Evolutionary conservation across 2,329 filamentous ascomycete genomes (phyloP).

Genomic region (Fusarium clavum): DNA sequence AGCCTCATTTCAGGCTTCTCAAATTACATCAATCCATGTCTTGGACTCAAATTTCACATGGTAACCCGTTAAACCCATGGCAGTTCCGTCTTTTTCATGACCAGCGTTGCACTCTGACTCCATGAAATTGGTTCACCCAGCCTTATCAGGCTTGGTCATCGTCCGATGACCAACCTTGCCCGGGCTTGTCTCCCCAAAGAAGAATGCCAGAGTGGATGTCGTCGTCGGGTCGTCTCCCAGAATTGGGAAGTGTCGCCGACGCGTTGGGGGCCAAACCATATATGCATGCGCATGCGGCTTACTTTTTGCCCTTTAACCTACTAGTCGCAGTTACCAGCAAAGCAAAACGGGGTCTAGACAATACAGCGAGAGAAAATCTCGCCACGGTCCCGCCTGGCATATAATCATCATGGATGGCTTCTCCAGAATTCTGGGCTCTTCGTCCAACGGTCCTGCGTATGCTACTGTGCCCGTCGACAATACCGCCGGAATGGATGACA

Average conservation of each 20-base stretch:
- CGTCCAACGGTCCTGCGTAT: neutral
- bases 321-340: no score
- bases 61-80: no score
- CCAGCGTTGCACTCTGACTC: neutral
- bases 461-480: neutral
- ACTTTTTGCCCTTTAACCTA: neutral
- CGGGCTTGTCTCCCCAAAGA: neutral
- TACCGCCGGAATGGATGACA: constrained; percentile 11
- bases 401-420: neutral
- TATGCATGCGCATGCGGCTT: constrained; percentile 12
- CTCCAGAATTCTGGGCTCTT: neutral
- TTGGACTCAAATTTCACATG: neutral
- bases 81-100: no score
- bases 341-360: no score
- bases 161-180: neutral
- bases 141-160: constrained; percentile 2
- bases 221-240: neutral
- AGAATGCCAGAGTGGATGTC: neutral
- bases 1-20: neutral
- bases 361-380: no score
- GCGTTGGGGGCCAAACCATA: neutral
- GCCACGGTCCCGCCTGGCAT: no score
- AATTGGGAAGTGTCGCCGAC: neutral
- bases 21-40: neutral
- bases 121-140: neutral